These are phyloP conservation scores for Earliella scabrosa DNA, from an alignment of 1,284 basidiomycete genomes.

Conservation along the genomic window DNA sequence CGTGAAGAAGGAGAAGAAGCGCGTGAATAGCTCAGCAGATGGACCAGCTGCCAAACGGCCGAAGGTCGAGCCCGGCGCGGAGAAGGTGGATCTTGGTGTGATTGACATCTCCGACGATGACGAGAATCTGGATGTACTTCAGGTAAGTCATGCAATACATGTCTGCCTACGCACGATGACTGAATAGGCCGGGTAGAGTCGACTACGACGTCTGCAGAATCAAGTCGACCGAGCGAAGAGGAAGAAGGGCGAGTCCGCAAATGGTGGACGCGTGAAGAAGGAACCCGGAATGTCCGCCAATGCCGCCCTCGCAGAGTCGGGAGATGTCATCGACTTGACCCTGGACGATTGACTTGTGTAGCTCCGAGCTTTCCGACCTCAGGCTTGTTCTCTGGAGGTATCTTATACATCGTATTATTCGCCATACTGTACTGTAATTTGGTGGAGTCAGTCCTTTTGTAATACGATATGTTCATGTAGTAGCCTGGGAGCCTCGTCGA, in stretches of 20 bases:
- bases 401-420: too few species aligned
- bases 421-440: neutral
- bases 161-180: neutral
- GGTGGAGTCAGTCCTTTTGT: too few species aligned
- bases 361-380: neutral
- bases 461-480: too few species aligned
- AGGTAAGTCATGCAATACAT: neutral
- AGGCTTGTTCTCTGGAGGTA: too few species aligned
- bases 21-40: neutral
- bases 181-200: neutral
- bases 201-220: neutral
- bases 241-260: neutral
- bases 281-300: neutral
- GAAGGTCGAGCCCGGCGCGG: neutral
- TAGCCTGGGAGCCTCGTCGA: too few species aligned
- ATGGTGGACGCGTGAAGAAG: neutral
- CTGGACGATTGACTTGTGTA: neutral
- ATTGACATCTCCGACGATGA: slow-evolving; percentile 11
- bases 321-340: slow-evolving; percentile 4
- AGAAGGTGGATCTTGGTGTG: slow-evolving; percentile 1
- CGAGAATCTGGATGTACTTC: neutral
- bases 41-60: neutral
- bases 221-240: neutral
- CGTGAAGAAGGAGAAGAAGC: neutral
- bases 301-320: neutral